Base-by-base conservation (phyloP, 2,329 filamentous ascomycete genomes). In the Podosphaera aphanis region DNA sequence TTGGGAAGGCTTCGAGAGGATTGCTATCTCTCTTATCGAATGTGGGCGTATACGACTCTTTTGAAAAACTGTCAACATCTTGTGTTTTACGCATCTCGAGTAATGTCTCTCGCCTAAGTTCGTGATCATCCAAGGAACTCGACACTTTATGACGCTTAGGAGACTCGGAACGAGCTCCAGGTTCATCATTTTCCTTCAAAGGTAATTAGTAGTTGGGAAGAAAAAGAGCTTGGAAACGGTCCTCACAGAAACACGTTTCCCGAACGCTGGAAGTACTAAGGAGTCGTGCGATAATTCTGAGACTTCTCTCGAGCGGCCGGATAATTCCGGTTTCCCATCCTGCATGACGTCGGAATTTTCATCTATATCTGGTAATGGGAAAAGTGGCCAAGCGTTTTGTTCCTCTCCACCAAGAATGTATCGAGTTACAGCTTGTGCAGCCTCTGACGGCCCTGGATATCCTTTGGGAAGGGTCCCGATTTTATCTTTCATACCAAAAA, bases 351-450 rank as follows among this genome's bases (percentile, higher is more conserved):
- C 23, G 15, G n/a, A 7, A 40, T 51, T 19, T 16, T 44, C 50
- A 2, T 53, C 44, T 33, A 59, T 53, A 15, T 50, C 42, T 21
- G 55, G 55, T 41, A 59, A 51, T 21, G 46, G 40, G 2, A 41
- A 45, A 11, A 58, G 23, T 16, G 51, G 51, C 56, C 55, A 59
- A 29, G 44, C 25, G 8, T 16, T 33, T 18, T 50, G 40, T 21
- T 42, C 37, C 2, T 44, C 18, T 5, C 41, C 48, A 23, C 39
- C 33, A 5, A 45, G 36, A 8, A 59, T 25, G 47, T 50, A 60
- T 6, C 47, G 43, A 3, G 56, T 54, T 42, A 56, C 46, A 23
- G 29, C 41, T 31, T 39, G 46, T n/a, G 55, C 58, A 2, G 57
- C 51, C 15, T 48, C 45, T 25, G 53, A 46, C 19, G 57, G 56